These are phyloP conservation scores for Teunomyces aglyptinius DNA, from an alignment of 805 yeast species.

Conservation along the genomic window DNA sequence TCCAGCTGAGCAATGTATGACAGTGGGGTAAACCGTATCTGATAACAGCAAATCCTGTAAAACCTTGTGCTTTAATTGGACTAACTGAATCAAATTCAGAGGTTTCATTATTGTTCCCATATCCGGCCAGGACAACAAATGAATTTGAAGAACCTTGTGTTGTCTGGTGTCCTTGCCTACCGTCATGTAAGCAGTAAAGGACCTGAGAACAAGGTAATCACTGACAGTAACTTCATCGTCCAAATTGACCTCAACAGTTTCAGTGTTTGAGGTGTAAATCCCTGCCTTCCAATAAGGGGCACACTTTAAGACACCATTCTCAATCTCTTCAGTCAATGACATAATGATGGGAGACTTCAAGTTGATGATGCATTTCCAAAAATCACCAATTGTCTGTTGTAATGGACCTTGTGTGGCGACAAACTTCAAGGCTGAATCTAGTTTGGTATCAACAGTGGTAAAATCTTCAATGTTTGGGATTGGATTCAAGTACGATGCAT, in stretches of 20 bases:
- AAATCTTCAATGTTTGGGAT: slow-evolving; percentile 10
- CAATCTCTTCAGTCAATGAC: slow-evolving; percentile 72
- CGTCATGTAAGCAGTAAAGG: slow-evolving; percentile 14
- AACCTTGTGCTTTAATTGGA: slow-evolving; percentile 30
- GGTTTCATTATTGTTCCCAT: slow-evolving; percentile 61
- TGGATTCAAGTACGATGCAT: slow-evolving; percentile 69
- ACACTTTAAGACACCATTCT: slow-evolving; percentile 79
- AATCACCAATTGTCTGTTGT: slow-evolving; percentile 69
- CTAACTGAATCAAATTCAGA: slow-evolving; percentile 50
- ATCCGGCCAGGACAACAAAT: slow-evolving; percentile 81
- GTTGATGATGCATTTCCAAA: slow-evolving; percentile 75
- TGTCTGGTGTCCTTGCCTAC: slow-evolving; percentile 1
- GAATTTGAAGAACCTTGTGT: slow-evolving; percentile 68
- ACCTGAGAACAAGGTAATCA: slow-evolving; percentile 13
- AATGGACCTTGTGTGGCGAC: slow-evolving; percentile 94
- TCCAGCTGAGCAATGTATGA: slow-evolving; percentile 67
- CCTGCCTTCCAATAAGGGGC: slow-evolving; percentile 73
- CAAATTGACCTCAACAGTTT: slow-evolving; percentile 20
- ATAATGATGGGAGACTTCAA: slow-evolving; percentile 65
- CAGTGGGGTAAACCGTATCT: slow-evolving; percentile 14
- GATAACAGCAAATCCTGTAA: slow-evolving; percentile 8
- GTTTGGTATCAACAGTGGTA: slow-evolving; percentile 7
- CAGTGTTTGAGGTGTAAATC: slow-evolving; percentile 35
- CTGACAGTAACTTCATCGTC: slow-evolving; percentile 1
- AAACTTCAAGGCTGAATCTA: slow-evolving; percentile 19